These are phyloP conservation scores for Sporothrix curviconia DNA, from an alignment of 2,329 filamentous ascomycete genomes.

Conservation along the genomic window DNA sequence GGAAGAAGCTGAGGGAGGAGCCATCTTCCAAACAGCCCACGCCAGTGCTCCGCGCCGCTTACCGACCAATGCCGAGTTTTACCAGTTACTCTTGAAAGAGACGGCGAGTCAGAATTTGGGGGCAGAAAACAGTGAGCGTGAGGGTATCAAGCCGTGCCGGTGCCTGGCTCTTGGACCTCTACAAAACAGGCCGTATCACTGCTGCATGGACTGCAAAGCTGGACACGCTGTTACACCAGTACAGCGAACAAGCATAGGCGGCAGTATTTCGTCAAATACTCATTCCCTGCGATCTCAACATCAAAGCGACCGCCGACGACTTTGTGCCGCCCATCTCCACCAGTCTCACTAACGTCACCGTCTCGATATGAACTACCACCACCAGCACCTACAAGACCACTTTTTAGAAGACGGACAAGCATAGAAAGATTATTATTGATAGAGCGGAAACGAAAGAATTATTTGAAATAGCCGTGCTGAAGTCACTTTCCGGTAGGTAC, in stretches of 20 bases:
- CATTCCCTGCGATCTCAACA: background rate
- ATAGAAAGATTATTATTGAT: background rate
- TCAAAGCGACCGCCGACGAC: no score
- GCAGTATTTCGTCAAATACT: background rate
- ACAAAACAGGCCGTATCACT: conserved; percentile 9
- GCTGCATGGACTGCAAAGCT: background rate
- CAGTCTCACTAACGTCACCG: background rate
- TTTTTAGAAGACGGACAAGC: background rate
- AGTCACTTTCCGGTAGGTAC: no score
- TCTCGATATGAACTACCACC: background rate
- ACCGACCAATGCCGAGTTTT: conserved; percentile 9
- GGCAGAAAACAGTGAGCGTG: background rate
- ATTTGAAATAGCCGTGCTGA: no score
- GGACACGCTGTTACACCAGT: background rate
- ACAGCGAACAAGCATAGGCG: background rate
- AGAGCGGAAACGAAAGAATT: background rate
- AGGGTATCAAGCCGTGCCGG: background rate
- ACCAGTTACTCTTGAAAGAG: background rate
- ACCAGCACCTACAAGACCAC: background rate
- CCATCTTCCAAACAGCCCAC: background rate
- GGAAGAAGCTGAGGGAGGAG: conserved; percentile 20
- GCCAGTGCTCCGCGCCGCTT: background rate
- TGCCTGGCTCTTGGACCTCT: conserved; percentile 2
- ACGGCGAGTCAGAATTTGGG: no score
- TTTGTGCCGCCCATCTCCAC: background rate